These are phyloP conservation scores for Aureobasidium musti DNA, from an alignment of 2,329 filamentous ascomycete species.

Conservation along the genomic window DNA sequence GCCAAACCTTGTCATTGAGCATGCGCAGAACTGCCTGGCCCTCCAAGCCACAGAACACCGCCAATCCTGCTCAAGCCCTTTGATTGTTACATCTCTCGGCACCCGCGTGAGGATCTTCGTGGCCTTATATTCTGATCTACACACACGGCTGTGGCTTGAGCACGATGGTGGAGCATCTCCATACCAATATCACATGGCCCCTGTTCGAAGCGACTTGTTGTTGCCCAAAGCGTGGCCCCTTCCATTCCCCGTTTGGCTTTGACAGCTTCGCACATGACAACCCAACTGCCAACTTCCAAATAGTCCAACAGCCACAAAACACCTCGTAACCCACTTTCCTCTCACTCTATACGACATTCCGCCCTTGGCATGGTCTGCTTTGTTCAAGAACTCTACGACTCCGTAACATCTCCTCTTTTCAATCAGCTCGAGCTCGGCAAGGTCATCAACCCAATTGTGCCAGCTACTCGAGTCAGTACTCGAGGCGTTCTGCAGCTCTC, in stretches of 20 bases:
- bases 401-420: background rate
- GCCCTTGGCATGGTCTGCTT: background rate
- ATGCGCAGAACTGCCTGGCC: slow-evolving; percentile 1
- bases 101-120: slow-evolving; percentile 15
- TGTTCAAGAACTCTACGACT: background rate
- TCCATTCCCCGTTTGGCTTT: slow-evolving; percentile 10
- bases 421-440: background rate
- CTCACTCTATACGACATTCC: background rate
- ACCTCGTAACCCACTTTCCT: background rate
- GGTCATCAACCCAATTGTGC: background rate
- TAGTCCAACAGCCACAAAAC: slow-evolving; percentile 5
- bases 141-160: slow-evolving; percentile 24
- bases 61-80: slow-evolving; percentile 13
- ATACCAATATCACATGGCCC: slow-evolving; percentile 4
- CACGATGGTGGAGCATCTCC: slow-evolving; percentile 9
- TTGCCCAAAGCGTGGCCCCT: background rate
- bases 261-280: slow-evolving; percentile 18
- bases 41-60: slow-evolving; percentile 15
- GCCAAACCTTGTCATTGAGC: slow-evolving; percentile 16
- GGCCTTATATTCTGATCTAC: slow-evolving; percentile 25
- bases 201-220: background rate
- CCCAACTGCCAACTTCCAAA: slow-evolving; percentile 21
- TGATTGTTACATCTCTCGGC: background rate
- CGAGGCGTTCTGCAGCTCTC: slow-evolving; percentile 34
- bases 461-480: background rate